Evolutionary conservation across 2,329 filamentous ascomycete species (phyloP).

Genomic region (Penicillium sp.): DNA sequence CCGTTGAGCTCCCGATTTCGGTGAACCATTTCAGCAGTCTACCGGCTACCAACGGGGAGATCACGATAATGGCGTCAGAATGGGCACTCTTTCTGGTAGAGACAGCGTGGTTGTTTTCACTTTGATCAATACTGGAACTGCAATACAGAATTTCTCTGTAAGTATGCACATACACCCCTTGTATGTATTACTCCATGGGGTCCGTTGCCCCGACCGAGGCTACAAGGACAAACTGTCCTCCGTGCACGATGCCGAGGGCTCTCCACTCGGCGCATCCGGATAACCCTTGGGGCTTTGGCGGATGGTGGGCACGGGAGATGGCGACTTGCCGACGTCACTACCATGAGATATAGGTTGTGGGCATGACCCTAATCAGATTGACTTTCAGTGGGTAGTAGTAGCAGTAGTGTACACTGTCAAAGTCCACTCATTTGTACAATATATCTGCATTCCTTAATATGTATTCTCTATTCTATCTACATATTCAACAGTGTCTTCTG

Average conservation of each 20-base stretch:
- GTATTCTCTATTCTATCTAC: background rate
- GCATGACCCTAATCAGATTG: conserved; percentile 3
- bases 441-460: too few relatives aligned
- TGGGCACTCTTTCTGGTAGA: background rate
- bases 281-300: conserved; percentile 7
- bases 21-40: conserved; percentile 28
- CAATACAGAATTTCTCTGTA: background rate
- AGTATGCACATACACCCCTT: too few relatives aligned
- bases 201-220: background rate
- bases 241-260: conserved; percentile 21
- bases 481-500: background rate
- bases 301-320: conserved; percentile 22
- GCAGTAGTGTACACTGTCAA: background rate
- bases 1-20: conserved; percentile 22
- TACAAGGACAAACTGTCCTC: conserved; percentile 2
- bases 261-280: conserved; percentile 23
- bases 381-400: too few relatives aligned
- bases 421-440: background rate
- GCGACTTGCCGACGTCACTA: conserved; percentile 39
- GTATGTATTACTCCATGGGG: background rate
- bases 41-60: conserved; percentile 18
- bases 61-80: background rate
- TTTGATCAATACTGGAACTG: background rate
- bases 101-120: too few relatives aligned
- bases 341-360: background rate